Conservation (phyloP, 2,329 filamentous ascomycete species). For the Botryotinia calthae region DNA sequence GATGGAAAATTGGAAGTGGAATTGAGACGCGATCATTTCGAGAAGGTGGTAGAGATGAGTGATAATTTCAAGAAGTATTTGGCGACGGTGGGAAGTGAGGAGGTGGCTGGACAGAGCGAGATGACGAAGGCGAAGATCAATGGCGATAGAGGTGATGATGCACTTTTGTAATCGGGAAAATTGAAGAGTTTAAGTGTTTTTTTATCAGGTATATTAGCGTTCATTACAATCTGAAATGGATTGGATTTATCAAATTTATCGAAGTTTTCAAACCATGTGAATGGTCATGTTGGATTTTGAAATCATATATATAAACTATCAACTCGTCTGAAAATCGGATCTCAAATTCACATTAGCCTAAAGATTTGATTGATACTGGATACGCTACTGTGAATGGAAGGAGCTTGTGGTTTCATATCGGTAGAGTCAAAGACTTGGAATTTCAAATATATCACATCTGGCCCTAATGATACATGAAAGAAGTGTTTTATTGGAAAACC, state of each 20-base stretch:
- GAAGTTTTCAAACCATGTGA: background rate
- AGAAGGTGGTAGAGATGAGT: slow-evolving; percentile 30
- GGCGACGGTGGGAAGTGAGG: slow-evolving; percentile 21
- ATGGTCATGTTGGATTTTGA: background rate
- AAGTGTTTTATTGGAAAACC: too few relatives aligned
- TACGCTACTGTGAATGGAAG: too few relatives aligned
- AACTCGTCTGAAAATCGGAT: background rate
- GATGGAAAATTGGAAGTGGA: slow-evolving; percentile 14
- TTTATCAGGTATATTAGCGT: background rate
- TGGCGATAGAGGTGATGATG: slow-evolving; percentile 29
- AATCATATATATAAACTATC: background rate
- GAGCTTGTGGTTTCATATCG: too few relatives aligned
- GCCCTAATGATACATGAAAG: too few relatives aligned
- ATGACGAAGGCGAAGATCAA: slow-evolving; percentile 18
- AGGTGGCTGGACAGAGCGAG: slow-evolving; percentile 6
- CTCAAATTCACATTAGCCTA: background rate
- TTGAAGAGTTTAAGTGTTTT: background rate
- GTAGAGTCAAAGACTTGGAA: too few relatives aligned
- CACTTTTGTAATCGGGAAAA: slow-evolving; percentile 16
- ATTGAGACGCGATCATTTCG: slow-evolving; percentile 29
- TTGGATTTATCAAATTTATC: background rate
- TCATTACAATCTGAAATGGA: background rate
- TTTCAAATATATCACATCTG: too few relatives aligned
- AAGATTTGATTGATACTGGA: background rate
- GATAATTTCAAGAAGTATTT: slow-evolving; percentile 30